A percentile compares a stretch with the other conserved stretches of the same genome.
phyloP scores from a whole-genome alignment of 176 grass and related monocot species.

The Eleusine indica region DNA sequence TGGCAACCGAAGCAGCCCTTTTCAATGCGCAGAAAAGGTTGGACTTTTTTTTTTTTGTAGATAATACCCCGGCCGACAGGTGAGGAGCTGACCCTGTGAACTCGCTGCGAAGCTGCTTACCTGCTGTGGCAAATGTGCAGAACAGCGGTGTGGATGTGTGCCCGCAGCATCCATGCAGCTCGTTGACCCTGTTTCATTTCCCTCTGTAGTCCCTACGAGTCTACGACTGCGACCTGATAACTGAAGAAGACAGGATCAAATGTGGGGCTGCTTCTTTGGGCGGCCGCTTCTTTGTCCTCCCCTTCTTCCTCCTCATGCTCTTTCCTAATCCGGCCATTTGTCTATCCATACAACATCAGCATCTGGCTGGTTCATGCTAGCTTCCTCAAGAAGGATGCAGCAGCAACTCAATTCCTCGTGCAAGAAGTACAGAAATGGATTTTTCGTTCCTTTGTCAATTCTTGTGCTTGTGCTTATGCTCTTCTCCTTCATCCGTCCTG shows the following conservation, averaged over 20 bases:
- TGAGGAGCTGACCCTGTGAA: constrained; percentile 33
- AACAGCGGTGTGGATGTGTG: constrained; percentile 35
- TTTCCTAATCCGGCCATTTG: constrained; percentile 14
- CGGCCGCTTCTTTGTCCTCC: neutral
- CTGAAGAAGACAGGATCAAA: constrained; percentile 12
- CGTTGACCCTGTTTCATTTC: constrained; percentile 29
- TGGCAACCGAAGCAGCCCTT: neutral
- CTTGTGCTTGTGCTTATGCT: constrained; percentile 19
- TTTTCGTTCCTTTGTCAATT: neutral
- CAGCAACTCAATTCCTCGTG: constrained; percentile 16
- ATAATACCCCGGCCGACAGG: constrained; percentile 20
- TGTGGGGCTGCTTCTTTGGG: neutral
- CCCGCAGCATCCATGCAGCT: constrained; percentile 4
- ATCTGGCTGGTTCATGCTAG: neutral
- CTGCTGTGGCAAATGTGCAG: constrained; percentile 14
- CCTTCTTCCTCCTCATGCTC: neutral
- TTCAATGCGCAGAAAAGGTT: constrained; percentile 20
- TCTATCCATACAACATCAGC: neutral
- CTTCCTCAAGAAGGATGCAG: constrained; percentile 26
- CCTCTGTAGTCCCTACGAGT: neutral
- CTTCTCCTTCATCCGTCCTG: neutral
- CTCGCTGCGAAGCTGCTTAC: constrained; percentile 33
- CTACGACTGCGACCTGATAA: neutral
- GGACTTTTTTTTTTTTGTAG: constrained; percentile 4
- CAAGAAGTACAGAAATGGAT: constrained; percentile 7